Evolutionary conservation across 2,329 filamentous ascomycete genomes (phyloP).

Genomic region (Diaporthe vexans): DNA sequence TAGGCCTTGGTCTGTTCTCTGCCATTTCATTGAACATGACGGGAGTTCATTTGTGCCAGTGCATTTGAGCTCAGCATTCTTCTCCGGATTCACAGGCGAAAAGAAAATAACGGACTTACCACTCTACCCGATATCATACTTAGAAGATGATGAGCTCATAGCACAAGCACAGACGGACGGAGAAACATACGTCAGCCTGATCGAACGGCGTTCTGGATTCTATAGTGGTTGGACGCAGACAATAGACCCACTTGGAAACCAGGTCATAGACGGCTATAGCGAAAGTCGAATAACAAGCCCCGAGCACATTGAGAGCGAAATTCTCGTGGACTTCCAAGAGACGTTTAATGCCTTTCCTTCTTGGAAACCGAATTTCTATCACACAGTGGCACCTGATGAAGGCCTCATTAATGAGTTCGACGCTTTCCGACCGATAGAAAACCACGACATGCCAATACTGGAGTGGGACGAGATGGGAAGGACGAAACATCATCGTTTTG

Average conservation of each 20-base stretch:
- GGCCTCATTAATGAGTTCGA: too few relatives aligned
- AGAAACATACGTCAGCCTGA: not conserved
- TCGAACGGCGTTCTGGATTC: not conserved
- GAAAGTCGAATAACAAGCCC: not conserved
- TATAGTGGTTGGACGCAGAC: conserved; percentile 29
- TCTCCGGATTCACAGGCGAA: accelerated
- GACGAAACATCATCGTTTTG: not conserved
- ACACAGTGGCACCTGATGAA: accelerated
- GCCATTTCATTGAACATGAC: conserved; percentile 1
- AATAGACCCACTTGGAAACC: not conserved
- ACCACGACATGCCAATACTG: not conserved
- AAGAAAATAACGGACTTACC: not conserved
- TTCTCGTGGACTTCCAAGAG: conserved; percentile 25
- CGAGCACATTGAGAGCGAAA: conserved; percentile 15
- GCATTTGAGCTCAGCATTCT: accelerated
- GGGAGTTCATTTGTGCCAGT: not conserved
- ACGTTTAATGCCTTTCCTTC: not conserved
- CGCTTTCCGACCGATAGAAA: too few relatives aligned
- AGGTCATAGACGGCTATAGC: accelerated
- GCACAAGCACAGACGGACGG: not conserved
- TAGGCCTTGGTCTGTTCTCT: not conserved
- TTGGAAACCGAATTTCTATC: not conserved
- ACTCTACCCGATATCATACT: not conserved
- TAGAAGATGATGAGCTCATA: not conserved
- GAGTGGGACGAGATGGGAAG: not conserved